phyloP scores from a whole-genome alignment of 805 yeast species.

The Candida ulmi region DNA sequence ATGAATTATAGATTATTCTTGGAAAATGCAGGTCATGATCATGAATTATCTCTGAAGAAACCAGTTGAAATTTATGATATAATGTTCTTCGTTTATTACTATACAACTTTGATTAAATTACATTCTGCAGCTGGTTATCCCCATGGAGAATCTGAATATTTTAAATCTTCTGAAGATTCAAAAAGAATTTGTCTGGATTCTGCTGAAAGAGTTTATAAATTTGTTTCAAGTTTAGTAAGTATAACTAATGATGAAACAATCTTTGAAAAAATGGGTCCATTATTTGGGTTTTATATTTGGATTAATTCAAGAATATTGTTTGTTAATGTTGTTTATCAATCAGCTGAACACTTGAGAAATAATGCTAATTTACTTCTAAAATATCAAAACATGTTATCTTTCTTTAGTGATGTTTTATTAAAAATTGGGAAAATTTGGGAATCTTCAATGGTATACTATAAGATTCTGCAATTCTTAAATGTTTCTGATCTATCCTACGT shows the following conservation, averaged over 20 bases:
- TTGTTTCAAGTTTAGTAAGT: conserved; percentile 9
- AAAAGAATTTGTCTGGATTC: conserved; percentile 17
- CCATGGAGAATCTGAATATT: conserved; percentile 18
- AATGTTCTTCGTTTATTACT: conserved; percentile 16
- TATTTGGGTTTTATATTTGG: conserved; percentile 29
- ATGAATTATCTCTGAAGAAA: not conserved
- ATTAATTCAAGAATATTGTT: conserved; percentile 27
- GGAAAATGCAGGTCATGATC: no score
- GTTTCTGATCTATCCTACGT: conserved; percentile 21
- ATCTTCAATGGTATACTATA: conserved; percentile 23
- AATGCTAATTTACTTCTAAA: conserved; percentile 4
- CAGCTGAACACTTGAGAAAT: not conserved
- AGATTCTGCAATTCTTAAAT: conserved; percentile 22
- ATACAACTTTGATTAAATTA: conserved; percentile 16
- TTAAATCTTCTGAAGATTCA: conserved; percentile 18
- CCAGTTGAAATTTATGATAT: conserved; percentile 12
- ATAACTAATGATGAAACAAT: conserved; percentile 9
- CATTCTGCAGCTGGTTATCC: conserved; percentile 21
- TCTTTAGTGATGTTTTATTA: conserved; percentile 14
- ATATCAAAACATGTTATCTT: conserved; percentile 10
- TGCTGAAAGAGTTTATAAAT: conserved; percentile 13
- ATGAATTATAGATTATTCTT: conserved; percentile 6
- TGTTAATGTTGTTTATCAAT: conserved; percentile 20
- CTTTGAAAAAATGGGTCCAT: conserved; percentile 25
- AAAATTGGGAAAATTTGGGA: conserved; percentile 24